Percentiles rank a stretch among this genome's conserved stretches.
Conservation (phyloP, 1,139 yeast species). For the Taiozyma onychis region DNA sequence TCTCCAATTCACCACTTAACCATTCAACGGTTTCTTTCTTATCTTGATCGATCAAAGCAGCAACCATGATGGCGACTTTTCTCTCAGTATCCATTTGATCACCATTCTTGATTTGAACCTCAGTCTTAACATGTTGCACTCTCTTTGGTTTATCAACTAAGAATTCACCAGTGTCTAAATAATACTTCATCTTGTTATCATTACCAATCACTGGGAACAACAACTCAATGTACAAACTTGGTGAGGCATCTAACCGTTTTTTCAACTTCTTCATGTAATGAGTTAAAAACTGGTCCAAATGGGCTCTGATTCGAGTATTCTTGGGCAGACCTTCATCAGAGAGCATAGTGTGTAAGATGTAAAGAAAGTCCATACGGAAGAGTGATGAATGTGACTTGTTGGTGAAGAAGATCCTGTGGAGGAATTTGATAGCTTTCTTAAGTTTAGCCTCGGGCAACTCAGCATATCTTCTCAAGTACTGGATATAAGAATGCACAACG, state of each 20-base stretch:
- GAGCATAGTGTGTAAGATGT: slow-evolving; percentile 42
- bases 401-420: slow-evolving; percentile 66
- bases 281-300: slow-evolving; percentile 59
- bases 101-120: slow-evolving; percentile 16
- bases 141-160: slow-evolving; percentile 9
- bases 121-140: slow-evolving; percentile 5
- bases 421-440: slow-evolving; percentile 59
- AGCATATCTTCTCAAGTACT: slow-evolving; percentile 41
- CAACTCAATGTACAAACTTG: slow-evolving; percentile 57
- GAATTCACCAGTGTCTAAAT: slow-evolving; percentile 51
- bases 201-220: slow-evolving; percentile 55
- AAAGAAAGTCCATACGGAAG: slow-evolving; percentile 71
- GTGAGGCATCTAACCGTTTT: slow-evolving; percentile 45
- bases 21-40: slow-evolving; percentile 37
- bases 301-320: slow-evolving; percentile 39
- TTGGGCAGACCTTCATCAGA: slow-evolving; percentile 30
- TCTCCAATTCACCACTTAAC: slow-evolving; percentile 36
- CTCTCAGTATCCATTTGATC: slow-evolving; percentile 35
- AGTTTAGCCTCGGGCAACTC: slow-evolving; percentile 61
- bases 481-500: slow-evolving; percentile 31
- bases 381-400: slow-evolving; percentile 57
- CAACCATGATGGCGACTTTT: slow-evolving; percentile 41
- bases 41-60: slow-evolving; percentile 43
- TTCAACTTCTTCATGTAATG: slow-evolving; percentile 65
- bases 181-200: slow-evolving; percentile 35